Evolutionary conservation across 1,284 basidiomycete species (phyloP).

Genomic region (Neonothopanus nambi): DNA sequence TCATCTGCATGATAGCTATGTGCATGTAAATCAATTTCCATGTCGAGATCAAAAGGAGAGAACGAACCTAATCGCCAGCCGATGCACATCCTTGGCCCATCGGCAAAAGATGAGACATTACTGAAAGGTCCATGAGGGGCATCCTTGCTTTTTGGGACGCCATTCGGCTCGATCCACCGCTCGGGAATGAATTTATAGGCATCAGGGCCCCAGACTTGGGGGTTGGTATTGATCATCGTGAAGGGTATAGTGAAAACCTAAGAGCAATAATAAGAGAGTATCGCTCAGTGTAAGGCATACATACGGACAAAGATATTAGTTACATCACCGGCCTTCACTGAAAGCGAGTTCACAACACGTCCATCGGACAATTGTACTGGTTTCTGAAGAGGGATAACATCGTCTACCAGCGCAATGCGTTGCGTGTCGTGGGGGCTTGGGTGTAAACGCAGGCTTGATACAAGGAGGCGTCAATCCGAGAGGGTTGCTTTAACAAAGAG

Average conservation of each 20-base stretch:
- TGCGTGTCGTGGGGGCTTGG: conserved; percentile 40
- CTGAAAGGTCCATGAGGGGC: conserved; percentile 33
- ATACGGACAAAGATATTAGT: background rate
- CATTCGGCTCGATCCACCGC: conserved; percentile 33
- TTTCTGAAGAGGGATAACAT: conserved; percentile 43
- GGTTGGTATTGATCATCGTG: conserved; percentile 35
- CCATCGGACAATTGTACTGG: conserved; percentile 36
- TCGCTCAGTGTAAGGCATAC: conserved; percentile 9
- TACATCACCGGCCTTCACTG: conserved; percentile 39
- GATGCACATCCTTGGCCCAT: conserved; percentile 42
- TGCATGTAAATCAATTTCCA: background rate
- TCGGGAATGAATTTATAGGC: conserved; percentile 44
- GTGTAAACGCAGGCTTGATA: conserved; percentile 38
- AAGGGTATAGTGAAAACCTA: conserved; percentile 35
- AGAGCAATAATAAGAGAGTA: background rate
- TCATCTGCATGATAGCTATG: conserved; percentile 38
- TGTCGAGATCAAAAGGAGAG: conserved; percentile 1
- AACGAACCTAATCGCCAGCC: conserved; percentile 35
- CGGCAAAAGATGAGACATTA: conserved; percentile 37
- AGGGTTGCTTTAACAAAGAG: background rate
- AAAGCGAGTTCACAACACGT: conserved; percentile 28
- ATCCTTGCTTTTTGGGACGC: conserved; percentile 28
- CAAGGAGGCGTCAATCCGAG: conserved; percentile 12
- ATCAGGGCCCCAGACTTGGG: conserved; percentile 41
- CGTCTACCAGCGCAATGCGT: conserved; percentile 38